Evolutionary conservation across 441 rosid genomes (phyloP).

Genomic region (Erodium texanum): DNA sequence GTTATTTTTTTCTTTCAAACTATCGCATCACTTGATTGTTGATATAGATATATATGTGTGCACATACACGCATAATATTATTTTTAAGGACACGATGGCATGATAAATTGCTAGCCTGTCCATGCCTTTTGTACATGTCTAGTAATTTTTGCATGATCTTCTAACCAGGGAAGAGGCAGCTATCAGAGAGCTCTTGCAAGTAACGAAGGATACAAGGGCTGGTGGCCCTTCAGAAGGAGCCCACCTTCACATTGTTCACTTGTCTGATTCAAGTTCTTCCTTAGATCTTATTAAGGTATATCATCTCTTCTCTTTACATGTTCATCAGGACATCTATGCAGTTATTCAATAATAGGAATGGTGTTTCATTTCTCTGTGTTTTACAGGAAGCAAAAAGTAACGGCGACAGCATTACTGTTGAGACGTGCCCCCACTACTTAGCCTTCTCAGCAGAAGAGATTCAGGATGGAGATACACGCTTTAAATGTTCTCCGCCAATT

Average conservation of each 20-base stretch:
- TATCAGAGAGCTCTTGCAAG: constrained; percentile 55
- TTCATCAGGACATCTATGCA: neutral
- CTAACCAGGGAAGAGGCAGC: constrained; percentile 83
- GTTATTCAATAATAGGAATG: neutral
- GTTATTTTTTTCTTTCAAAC: neutral
- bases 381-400: constrained; percentile 66
- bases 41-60: neutral
- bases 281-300: constrained; percentile 69
- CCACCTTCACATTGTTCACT: constrained; percentile 89
- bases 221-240: constrained; percentile 88
- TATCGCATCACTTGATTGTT: neutral
- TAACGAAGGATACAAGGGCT: constrained; percentile 53
- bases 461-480: constrained; percentile 80
- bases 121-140: constrained; percentile 10
- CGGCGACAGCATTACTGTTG: constrained; percentile 77
- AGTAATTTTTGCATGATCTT: constrained; percentile 6
- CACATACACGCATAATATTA: neutral
- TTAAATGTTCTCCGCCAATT: constrained; percentile 92
- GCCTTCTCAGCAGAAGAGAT: constrained; percentile 95
- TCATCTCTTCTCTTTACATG: constrained; percentile 5
- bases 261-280: constrained; percentile 77
- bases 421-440: constrained; percentile 92
- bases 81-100: neutral
- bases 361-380: constrained; percentile 9
- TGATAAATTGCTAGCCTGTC: neutral